Conservation (phyloP, 2,329 filamentous ascomycete species). For the Fusarium marasasianum region DNA sequence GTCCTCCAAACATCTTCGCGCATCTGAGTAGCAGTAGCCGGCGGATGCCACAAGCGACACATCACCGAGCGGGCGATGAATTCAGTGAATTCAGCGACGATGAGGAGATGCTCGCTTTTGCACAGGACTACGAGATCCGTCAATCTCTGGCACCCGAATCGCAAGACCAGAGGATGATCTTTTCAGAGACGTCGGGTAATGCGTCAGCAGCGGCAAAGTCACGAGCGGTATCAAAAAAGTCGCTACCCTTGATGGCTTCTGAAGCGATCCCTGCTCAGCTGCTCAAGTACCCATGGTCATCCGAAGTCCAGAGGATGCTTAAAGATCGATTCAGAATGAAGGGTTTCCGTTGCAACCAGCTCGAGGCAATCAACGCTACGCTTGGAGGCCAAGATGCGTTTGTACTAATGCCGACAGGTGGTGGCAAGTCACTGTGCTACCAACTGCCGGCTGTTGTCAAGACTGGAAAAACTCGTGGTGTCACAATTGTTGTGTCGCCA, state of each 20-base stretch:
- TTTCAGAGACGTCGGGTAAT: slow-evolving; percentile 63
- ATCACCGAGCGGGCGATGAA: slow-evolving; percentile 44
- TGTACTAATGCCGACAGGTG: slow-evolving; percentile 96
- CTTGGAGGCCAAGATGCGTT: slow-evolving; percentile 89
- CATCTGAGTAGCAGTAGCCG: slow-evolving; percentile 11
- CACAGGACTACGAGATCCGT: slow-evolving; percentile 59
- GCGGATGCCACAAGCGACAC: slow-evolving; percentile 25
- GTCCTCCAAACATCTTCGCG: slow-evolving; percentile 5
- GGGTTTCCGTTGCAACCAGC: slow-evolving; percentile 89
- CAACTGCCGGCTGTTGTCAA: slow-evolving; percentile 88
- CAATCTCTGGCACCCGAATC: slow-evolving; percentile 44
- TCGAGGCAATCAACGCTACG: slow-evolving; percentile 96
- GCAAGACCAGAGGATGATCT: slow-evolving; percentile 48
- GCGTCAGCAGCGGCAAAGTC: slow-evolving; percentile 45
- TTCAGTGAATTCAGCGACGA: slow-evolving; percentile 62
- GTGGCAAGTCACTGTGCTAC: slow-evolving; percentile 96
- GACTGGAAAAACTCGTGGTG: slow-evolving; percentile 81
- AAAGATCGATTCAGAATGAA: slow-evolving; percentile 85
- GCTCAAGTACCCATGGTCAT: slow-evolving; percentile 82
- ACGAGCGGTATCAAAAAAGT: slow-evolving; percentile 47
- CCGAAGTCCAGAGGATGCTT: slow-evolving; percentile 82
- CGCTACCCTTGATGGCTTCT: slow-evolving; percentile 36
- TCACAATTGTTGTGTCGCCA: slow-evolving; percentile 95
- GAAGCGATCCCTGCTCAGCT: slow-evolving; percentile 58
- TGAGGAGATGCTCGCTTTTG: slow-evolving; percentile 62